Evolutionary conservation across 192 early-diverging fungal genomes (phyloP), one percentile per base, ranked within the genome.

Genomic region (Umbelopsis ramanniana): DNA sequence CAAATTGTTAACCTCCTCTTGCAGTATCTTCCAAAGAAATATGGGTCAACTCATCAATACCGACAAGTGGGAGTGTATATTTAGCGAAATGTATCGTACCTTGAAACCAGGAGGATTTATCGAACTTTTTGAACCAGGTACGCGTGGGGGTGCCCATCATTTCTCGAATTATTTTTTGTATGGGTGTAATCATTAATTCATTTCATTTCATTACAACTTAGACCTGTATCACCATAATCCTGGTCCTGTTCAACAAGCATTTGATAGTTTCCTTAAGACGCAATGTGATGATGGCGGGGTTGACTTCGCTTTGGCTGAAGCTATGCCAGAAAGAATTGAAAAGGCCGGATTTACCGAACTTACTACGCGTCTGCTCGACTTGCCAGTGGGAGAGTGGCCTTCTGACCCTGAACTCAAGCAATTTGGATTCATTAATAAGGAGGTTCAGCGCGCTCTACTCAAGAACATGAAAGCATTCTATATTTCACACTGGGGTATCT

Each of bases 361-460:
- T 24, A 46, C 66, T 40, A 66, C 68, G 12, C 47, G 66, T 14
- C 38, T 60, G 3, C 70, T 73, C 37, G 79, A 80, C 24, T 68
- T 80, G 35, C 79, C 79, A 2, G 48, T 76, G 19, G 79, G 79
- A 21, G 79, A 63, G 33, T 63, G 57, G 57, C 57, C 57, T 19
- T 63, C 57, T 35, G 57, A 63, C 33, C 57, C 57, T 38, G 79
- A 80, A 68, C 53, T 76, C 6, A 80, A 76, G n/a, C 74, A 80
- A 45, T 80, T 76, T 69, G 79, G 79, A 23, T 80, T 80, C 26
- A 80, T 80, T 40, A 76, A 80, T 40, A 72, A 76, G 47, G 79
- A 80, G 69, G 70, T 68, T 6, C 74, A 76, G 43, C 72, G 73
- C 14, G 69, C 75, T 14, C 52, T 66, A 4, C 46, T 80, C 19